Conservation (phyloP, 2,329 filamentous ascomycete genomes). For the Exophiala xenobiotica region DNA sequence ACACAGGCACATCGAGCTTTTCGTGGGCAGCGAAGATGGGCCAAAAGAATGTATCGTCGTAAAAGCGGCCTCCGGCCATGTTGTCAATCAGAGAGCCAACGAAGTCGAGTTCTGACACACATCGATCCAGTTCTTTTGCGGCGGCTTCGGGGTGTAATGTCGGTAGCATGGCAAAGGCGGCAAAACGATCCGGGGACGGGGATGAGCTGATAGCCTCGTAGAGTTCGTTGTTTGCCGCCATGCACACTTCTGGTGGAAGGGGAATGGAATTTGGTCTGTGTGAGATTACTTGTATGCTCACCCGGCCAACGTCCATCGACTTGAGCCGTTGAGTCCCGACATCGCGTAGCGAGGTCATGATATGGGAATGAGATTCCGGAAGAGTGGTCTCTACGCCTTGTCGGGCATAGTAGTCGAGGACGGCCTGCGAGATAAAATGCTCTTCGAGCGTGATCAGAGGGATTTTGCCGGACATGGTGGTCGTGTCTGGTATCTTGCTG, state of each 20-base stretch:
- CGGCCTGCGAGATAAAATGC: constrained; percentile 26
- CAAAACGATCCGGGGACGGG: constrained; percentile 35
- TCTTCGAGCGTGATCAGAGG: constrained; percentile 30
- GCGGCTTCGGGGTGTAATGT: constrained; percentile 40
- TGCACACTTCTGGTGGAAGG: constrained; percentile 23
- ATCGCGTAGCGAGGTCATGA: constrained; percentile 21
- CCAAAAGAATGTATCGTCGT: constrained; percentile 47
- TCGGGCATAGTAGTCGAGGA: constrained; percentile 18
- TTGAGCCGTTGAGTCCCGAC: constrained; percentile 20
- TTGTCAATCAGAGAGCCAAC: constrained; percentile 51
- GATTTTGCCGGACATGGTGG: constrained; percentile 19
- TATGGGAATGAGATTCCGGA: constrained; percentile 13
- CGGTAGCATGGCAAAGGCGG: constrained; percentile 46
- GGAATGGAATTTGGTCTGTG: constrained; percentile 25
- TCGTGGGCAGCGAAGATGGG: constrained; percentile 44
- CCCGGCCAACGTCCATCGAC: constrained; percentile 23
- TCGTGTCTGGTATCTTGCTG: not conserved
- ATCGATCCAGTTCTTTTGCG: constrained; percentile 39
- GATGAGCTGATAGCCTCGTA: constrained; percentile 34
- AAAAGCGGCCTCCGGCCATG: constrained; percentile 36
- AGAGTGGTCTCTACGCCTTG: constrained; percentile 14
- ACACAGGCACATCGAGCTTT: constrained; percentile 52
- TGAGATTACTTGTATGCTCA: constrained; percentile 28
- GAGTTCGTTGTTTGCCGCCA: constrained; percentile 25
- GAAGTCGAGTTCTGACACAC: constrained; percentile 47